A percentile compares a stretch with the other conserved stretches of the same genome.
Evolutionary conservation across 1,284 basidiomycete species (phyloP).

Genomic region (Xerocomus minutiporus): DNA sequence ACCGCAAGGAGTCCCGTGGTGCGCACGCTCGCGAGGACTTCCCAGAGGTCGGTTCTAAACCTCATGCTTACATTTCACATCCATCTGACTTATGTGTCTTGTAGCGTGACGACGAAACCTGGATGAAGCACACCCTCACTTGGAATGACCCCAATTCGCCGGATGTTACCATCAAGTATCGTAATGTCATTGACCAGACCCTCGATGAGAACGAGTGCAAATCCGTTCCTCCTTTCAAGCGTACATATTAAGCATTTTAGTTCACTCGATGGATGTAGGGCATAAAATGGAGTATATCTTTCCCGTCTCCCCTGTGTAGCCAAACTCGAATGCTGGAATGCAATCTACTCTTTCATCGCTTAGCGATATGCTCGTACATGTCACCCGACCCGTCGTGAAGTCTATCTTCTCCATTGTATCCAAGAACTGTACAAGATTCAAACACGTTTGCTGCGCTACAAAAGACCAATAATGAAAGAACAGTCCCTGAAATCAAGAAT

Average conservation of each 20-base stretch:
- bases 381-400: background rate
- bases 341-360: background rate
- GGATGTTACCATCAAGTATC: conserved; percentile 88
- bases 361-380: background rate
- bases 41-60: conserved; percentile 60
- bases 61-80: background rate
- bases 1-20: conserved; percentile 95
- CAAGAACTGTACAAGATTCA: background rate
- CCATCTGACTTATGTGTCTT: conserved; percentile 4
- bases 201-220: conserved; percentile 97
- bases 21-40: conserved; percentile 97
- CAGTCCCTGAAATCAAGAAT: background rate
- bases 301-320: conserved; percentile 10
- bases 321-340: conserved; percentile 11
- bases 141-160: conserved; percentile 74
- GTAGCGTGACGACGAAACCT: conserved; percentile 81
- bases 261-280: background rate
- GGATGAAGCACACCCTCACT: conserved; percentile 94
- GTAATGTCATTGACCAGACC: conserved; percentile 79
- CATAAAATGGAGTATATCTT: conserved; percentile 6
- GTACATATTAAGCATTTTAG: conserved; percentile 58
- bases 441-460: background rate
- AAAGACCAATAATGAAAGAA: background rate
- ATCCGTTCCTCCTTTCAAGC: conserved; percentile 82
- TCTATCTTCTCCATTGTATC: background rate